A percentile compares a stretch with the other conserved stretches of the same genome.
Evolutionary conservation across 164 flowering plant genomes (phyloP).

Genomic region (Dillenia suffruticosa): DNA sequence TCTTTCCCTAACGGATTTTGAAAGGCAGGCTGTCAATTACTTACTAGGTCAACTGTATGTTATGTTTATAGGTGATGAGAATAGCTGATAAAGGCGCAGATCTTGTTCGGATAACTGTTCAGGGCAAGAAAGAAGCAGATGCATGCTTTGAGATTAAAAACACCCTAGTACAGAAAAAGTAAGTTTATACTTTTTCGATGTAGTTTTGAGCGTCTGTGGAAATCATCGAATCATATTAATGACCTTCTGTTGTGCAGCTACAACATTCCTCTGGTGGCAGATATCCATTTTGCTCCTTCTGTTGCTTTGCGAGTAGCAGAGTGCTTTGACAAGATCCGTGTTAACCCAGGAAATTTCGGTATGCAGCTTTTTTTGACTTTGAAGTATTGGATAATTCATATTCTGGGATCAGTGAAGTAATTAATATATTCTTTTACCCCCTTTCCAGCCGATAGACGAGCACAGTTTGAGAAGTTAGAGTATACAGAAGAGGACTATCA

Average conservation of each 20-base stretch:
- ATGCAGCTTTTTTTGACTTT: conserved; percentile 1
- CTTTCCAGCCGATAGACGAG: conserved; percentile 91
- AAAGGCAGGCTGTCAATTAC: not conserved
- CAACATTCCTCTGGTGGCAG: conserved; percentile 93
- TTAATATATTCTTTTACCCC: conserved; percentile 1
- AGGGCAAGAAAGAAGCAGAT: conserved; percentile 97
- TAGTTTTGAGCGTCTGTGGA: not conserved
- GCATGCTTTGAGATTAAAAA: conserved; percentile 94
- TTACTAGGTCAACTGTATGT: not conserved
- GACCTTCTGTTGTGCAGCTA: conserved; percentile 52
- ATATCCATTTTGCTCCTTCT: conserved; percentile 96
- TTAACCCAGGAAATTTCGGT: conserved; percentile 99
- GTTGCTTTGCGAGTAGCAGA: conserved; percentile 94
- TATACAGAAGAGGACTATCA: conserved; percentile 95
- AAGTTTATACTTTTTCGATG: conserved; percentile 10
- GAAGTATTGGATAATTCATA: not conserved
- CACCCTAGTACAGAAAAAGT: conserved; percentile 89
- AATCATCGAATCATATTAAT: not conserved
- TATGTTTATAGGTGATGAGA: conserved; percentile 69
- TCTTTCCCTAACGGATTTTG: no score
- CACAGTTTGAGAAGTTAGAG: conserved; percentile 88
- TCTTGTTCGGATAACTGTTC: conserved; percentile 94
- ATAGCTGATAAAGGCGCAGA: conserved; percentile 96
- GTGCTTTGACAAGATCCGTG: conserved; percentile 97
- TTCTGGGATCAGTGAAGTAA: conserved; percentile 8